phyloP scores from a whole-genome alignment of 768 basidiomycete species.

The Boletus rufocinnamomeus region DNA sequence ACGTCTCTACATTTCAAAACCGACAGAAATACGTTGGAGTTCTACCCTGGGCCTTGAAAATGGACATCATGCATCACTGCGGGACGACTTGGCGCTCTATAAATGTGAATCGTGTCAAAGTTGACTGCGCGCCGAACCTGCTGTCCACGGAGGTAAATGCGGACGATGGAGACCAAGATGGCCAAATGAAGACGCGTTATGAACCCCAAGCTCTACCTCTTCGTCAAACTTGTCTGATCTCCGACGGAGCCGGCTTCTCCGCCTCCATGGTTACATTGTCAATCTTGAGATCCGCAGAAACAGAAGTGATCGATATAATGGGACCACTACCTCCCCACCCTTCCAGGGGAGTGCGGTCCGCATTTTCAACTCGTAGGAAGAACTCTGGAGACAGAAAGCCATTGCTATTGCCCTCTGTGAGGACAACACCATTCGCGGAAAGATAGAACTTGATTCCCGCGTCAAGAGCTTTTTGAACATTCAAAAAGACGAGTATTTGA shows the following conservation, averaged over 20 bases:
- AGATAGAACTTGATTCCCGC: constrained; percentile 74
- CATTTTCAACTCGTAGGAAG: constrained; percentile 69
- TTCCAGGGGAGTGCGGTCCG: constrained; percentile 19
- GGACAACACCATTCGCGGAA: constrained; percentile 85
- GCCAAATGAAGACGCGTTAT: background rate
- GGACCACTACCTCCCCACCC: constrained; percentile 25
- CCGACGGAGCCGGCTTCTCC: background rate
- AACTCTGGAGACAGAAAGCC: constrained; percentile 64
- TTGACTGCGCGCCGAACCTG: background rate
- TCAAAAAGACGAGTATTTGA: constrained; percentile 78
- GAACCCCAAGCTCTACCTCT: background rate
- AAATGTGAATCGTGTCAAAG: background rate
- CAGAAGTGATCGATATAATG: background rate
- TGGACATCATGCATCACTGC: background rate
- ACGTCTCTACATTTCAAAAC: constrained; percentile 3
- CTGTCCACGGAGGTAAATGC: background rate
- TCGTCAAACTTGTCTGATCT: background rate
- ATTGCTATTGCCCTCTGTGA: constrained; percentile 72
- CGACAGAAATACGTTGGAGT: too few species aligned
- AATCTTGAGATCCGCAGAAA: background rate
- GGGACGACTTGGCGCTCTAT: background rate
- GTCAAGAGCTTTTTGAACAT: constrained; percentile 68
- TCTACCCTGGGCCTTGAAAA: background rate
- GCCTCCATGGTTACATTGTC: background rate
- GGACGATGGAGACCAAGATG: background rate